phyloP scores from a whole-genome alignment of 345 rosid species.

The Citrus trifoliata region DNA sequence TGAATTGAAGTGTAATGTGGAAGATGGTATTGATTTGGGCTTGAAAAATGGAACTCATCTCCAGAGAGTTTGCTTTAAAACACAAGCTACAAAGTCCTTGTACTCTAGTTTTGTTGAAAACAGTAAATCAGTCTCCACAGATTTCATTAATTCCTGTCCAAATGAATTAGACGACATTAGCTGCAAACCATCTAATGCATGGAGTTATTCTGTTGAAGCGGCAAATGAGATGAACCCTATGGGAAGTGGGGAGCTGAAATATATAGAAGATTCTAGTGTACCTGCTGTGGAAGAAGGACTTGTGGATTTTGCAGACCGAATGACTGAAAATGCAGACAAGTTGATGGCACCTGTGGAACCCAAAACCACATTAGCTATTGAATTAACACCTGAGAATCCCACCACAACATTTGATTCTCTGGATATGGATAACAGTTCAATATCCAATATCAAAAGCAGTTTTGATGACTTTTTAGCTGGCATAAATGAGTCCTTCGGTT shows the following conservation, averaged over 20 bases:
- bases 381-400: conserved; percentile 35
- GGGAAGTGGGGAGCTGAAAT: conserved; percentile 34
- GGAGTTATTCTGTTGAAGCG: conserved; percentile 33
- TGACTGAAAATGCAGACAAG: conserved; percentile 33
- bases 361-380: conserved; percentile 32
- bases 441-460: conserved; percentile 38
- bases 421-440: conserved; percentile 34
- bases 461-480: conserved; percentile 50
- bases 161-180: conserved; percentile 27
- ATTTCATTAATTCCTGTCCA: conserved; percentile 22
- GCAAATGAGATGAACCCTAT: conserved; percentile 18
- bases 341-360: conserved; percentile 34
- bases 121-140: conserved; percentile 20
- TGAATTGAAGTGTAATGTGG: conserved; percentile 35
- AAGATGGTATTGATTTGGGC: conserved; percentile 39
- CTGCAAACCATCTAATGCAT: conserved; percentile 34
- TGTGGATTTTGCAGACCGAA: conserved; percentile 28
- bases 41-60: conserved; percentile 34
- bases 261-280: conserved; percentile 38
- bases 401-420: conserved; percentile 32
- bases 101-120: conserved; percentile 35
- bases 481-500: conserved; percentile 39
- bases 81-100: conserved; percentile 52
- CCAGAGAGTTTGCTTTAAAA: conserved; percentile 28
- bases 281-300: conserved; percentile 37